These are phyloP conservation scores for Exophiala dermatitidis DNA, from an alignment of 2,329 filamentous ascomycete species.

Conservation along the genomic window DNA sequence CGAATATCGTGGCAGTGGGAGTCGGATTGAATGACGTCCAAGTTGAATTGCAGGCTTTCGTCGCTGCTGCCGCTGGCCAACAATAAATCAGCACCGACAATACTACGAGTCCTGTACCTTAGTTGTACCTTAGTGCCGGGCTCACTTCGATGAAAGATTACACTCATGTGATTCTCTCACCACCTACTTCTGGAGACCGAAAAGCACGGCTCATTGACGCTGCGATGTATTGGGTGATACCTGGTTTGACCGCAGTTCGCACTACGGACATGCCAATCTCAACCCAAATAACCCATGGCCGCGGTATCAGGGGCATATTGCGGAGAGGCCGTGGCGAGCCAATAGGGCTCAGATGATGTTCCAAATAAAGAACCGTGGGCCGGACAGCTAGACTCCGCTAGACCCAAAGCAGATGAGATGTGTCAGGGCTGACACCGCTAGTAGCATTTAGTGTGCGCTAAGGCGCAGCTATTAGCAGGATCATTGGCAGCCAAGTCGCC, in stretches of 20 bases:
- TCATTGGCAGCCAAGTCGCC: too few species aligned
- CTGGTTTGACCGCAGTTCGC: not conserved
- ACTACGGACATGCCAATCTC: conserved; percentile 24
- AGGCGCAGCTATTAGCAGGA: too few species aligned
- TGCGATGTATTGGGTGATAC: not conserved
- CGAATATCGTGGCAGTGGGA: too few species aligned
- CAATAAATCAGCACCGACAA: too few species aligned
- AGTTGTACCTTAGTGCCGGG: not conserved
- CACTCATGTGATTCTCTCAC: not conserved
- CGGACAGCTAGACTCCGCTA: not conserved
- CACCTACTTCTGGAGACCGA: too few species aligned
- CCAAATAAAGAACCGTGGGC: conserved; percentile 12
- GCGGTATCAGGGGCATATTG: conserved; percentile 22
- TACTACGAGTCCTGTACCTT: too few species aligned
- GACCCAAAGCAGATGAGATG: not conserved
- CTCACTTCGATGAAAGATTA: not conserved
- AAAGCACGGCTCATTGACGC: not conserved
- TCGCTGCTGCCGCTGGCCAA: too few species aligned
- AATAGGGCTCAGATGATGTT: not conserved
- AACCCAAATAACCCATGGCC: conserved; percentile 8
- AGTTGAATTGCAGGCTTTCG: too few species aligned
- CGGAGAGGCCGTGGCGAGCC: conserved; percentile 10
- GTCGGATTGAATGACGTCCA: too few species aligned
- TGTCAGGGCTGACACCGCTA: not conserved
- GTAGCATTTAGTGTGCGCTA: too few species aligned